Base-by-base conservation (phyloP, 805 yeast species). In the Lipomyces kockii region DNA sequence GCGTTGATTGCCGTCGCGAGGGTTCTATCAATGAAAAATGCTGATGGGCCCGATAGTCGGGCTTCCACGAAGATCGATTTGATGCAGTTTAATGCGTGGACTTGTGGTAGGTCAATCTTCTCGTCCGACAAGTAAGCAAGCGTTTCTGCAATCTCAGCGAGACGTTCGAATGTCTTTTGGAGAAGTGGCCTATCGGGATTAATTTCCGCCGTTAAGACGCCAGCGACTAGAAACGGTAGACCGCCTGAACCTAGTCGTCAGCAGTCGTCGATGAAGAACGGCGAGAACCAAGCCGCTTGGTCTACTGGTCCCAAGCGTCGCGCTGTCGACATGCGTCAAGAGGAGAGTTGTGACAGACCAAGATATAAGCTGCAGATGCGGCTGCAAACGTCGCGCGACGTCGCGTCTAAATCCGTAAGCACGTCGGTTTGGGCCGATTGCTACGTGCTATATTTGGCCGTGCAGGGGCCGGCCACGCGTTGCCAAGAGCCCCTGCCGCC, bases 191-290 rank as follows among this genome's bases (percentile, higher is more conserved):
- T 62, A 35, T 79, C 77, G 0, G 74, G 76, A 14, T 75, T 73
- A 0, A 72, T 74, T 39, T 80, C 83, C 0, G 92, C 85, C 0
- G 86, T 81, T n/a, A 93, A 80, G 20, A 91, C 84, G 0, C 90
- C 95, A 0, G 95, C 84, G 14, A 94, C 81, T 62, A 94, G 80
- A 73, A 81, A 89, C 1, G 98, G 98, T 20, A 95, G 78, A 0
- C 98, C 98, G 2, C 97, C 98, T 0, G 98, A 92, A 71, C 98
- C n/a, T n/a, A n/a, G n/a, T n/a, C n/a, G n/a, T n/a, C n/a, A n/a
- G n/a, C n/a, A n/a, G n/a, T n/a, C n/a, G n/a, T n/a, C n/a, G n/a
- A n/a, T n/a, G n/a, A n/a, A n/a, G n/a, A n/a, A n/a, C n/a, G n/a
- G n/a, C n/a, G n/a, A n/a, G n/a, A n/a, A n/a, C n/a, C n/a, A n/a